phyloP scores from a whole-genome alignment of 371 early-diverging fungal genomes.

The Mortierella sp. region DNA sequence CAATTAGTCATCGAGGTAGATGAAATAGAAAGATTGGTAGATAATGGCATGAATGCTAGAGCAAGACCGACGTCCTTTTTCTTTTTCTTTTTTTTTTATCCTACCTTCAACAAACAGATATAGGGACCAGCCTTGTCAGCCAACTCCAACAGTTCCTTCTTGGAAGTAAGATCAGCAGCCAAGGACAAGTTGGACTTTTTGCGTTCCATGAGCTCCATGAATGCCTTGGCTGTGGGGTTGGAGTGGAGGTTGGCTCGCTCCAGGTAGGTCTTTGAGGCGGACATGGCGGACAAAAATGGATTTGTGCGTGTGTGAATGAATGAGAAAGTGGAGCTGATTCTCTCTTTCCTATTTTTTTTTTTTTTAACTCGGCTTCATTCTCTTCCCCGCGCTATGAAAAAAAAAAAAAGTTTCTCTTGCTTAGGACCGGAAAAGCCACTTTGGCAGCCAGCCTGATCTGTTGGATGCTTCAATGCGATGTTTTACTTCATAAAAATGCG shows the following conservation, averaged over 20 bases:
- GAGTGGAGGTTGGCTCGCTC: constrained; percentile 53
- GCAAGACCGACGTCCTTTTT: not conserved
- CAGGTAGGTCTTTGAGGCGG: constrained; percentile 48
- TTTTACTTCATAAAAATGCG: not conserved
- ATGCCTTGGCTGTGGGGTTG: constrained; percentile 69
- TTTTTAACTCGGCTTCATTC: too few relatives aligned
- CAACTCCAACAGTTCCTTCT: constrained; percentile 85
- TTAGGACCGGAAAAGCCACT: too few relatives aligned
- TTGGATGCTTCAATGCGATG: too few relatives aligned
- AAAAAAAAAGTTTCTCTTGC: too few relatives aligned
- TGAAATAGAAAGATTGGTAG: not conserved
- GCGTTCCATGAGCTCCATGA: constrained; percentile 87
- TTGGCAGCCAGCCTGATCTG: too few relatives aligned
- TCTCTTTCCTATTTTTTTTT: too few relatives aligned
- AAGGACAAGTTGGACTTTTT: constrained; percentile 93
- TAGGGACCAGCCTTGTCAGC: constrained; percentile 92
- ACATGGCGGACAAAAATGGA: constrained; percentile 20
- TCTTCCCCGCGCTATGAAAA: too few relatives aligned
- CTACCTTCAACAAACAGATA: constrained; percentile 93
- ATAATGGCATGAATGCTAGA: constrained; percentile 1
- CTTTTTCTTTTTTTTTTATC: not conserved
- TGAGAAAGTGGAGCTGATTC: too few relatives aligned
- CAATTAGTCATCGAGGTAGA: not conserved
- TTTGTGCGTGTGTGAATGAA: constrained; percentile 1
- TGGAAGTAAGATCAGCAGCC: constrained; percentile 90